These are phyloP conservation scores for Suillus sp. DNA, from an alignment of 768 basidiomycete genomes.

Conservation along the genomic window DNA sequence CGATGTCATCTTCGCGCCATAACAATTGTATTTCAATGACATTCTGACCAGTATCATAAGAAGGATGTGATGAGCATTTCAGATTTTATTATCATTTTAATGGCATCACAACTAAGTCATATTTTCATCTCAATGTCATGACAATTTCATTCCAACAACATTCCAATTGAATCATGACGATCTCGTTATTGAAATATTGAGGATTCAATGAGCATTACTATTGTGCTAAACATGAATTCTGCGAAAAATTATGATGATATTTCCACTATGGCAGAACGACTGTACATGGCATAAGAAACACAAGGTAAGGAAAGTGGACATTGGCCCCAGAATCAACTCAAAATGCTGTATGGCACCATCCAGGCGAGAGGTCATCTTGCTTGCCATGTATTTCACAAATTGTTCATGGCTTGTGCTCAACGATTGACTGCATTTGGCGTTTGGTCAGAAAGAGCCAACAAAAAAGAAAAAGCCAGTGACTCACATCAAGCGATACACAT, in stretches of 20 bases:
- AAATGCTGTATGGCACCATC: not conserved
- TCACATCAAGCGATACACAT: not conserved
- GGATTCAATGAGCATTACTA: constrained; percentile 1
- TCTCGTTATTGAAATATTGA: not conserved
- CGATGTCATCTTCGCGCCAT: not conserved
- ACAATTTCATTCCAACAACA: not conserved
- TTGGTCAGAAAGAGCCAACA: not conserved
- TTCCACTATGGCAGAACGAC: not conserved
- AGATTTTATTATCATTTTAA: not conserved
- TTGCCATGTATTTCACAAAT: too few species aligned
- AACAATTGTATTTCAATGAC: not conserved
- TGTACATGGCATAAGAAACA: not conserved
- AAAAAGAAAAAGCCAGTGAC: not conserved
- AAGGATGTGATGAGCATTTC: not conserved
- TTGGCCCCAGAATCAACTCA: not conserved
- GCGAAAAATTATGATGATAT: not conserved
- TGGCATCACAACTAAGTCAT: constrained; percentile 1
- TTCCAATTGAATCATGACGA: not conserved
- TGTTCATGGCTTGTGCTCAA: not conserved
- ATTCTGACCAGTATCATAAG: not conserved
- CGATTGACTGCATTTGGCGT: not conserved
- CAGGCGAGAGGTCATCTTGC: not conserved
- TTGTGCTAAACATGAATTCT: too few species aligned
- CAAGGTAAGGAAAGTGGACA: not conserved
- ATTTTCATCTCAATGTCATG: not conserved